Base-by-base conservation (phyloP, 2,329 filamentous ascomycete species). In the Epichloe brachyelytri region DNA sequence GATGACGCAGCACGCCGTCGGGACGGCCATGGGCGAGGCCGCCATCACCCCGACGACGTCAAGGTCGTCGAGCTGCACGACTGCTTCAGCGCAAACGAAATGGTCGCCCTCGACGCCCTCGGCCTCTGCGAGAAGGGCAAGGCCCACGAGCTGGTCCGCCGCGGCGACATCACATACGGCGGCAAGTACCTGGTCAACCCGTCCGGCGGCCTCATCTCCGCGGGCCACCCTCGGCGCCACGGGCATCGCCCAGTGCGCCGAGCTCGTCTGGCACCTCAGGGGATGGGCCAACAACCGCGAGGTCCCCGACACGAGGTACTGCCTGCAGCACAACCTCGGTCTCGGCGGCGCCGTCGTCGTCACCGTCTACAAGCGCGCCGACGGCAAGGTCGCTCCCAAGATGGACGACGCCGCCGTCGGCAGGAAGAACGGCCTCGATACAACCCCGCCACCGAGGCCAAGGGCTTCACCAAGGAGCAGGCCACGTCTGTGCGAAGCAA, bases 221-320 rank as follows among this genome's bases (percentile, higher is more conserved):
- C 97, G 74, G 93, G 91, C 40, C 91, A 97, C 67, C 91, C 81
- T 97, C 4, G 91, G 91, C 36, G 91, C 91, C 0, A 95, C 88
- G 0, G 91, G 93, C n/a, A 77, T 97, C 49, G 93, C 91, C 12
- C 91, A 97, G 71, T 96, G 90, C 64, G 88, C 91, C 5, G 91
- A 97, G 71, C 74, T 97, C 12, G 86, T 94, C 30, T 97, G 91
- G 91, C 91, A 97, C 63, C 75, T 97, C 60, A 80, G 91, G 57
- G 91, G 91, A 12, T 96, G 91, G 91, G 91, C 91, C 19, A 95
- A 93, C 69, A 96, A 96, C 73, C 78, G 91, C 40, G 71, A 81
- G 15, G 77, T 86, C 1, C 71, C 79, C 19, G 75, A 76, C 52
- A 93, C 89, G 0, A 79, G 71, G 55, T 81, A 80, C 53, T 86